Evolutionary conservation across 2,329 filamentous ascomycete genomes (phyloP), one percentile per base, ranked within the genome.

Genomic region (Fusarium verrucosum): DNA sequence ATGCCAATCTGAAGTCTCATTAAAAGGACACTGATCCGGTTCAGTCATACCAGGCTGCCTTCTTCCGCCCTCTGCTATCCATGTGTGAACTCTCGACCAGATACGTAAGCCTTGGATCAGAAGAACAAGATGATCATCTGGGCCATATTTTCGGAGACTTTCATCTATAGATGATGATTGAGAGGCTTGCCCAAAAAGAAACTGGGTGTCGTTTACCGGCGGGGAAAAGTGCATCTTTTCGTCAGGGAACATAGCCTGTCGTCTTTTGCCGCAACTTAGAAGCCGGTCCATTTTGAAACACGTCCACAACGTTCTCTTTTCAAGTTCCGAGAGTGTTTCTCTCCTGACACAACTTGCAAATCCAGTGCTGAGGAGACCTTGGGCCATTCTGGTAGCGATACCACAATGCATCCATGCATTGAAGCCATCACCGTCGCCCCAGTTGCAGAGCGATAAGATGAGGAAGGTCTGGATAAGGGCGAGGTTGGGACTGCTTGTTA

Each of bases 361-460:
- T 0, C 69, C 65, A 1, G 66, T 64, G 10, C 70, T 69, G 2
- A 72, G 49, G 1, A 71, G 16, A 0, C 70, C 70, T 14, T 71
- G 70, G 1, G 68, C 70, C 70, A 72, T 72, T 16, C 70, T 40
- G 0, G 66, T 64, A 1, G 70, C 70, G 19, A 72, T 69, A 0
- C 70, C 70, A 0, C 61, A 67, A 3, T 72, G 70, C 70, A 72
- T 72, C 70, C 70, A 72, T 1, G 70, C 70, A 17, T 57, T 71
- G 26, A 72, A 72, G 0, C 70, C 70, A n/a, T 72, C 68, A 0
- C 70, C 68, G 2, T 72, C 66, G 1, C 70, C 70, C 70, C 70
- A 72, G 23, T 70, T 67, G 23, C 68, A 71, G 0, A 72, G 41
- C 0, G 70, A 66, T 0, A 72, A 17, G 6, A 72, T 64, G 8